Evolutionary conservation across 192 early-diverging fungal species (phyloP).

Genomic region (Globomyces pollinis-pini): DNA sequence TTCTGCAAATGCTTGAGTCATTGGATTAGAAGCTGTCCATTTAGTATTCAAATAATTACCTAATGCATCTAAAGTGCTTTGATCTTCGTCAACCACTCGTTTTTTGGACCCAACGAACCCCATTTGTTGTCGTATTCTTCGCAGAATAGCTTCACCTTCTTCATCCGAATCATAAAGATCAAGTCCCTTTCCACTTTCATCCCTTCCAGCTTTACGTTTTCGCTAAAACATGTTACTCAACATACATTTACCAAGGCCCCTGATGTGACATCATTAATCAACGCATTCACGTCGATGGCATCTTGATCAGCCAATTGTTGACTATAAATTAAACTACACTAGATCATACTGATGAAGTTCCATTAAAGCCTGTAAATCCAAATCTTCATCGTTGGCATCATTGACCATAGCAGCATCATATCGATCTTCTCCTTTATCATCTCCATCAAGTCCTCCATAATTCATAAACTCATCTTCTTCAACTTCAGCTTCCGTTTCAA

Average conservation of each 20-base stretch:
- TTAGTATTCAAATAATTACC: not conserved
- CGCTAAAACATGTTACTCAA: too few relatives aligned
- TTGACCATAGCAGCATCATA: slow-evolving; percentile 7
- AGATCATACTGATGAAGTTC: slow-evolving; percentile 6
- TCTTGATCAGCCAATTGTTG: slow-evolving; percentile 7
- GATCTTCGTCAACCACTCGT: not conserved
- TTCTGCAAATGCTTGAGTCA: not conserved
- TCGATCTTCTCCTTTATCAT: slow-evolving; percentile 5
- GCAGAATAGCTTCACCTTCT: slow-evolving; percentile 4
- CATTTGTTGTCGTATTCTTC: slow-evolving; percentile 6
- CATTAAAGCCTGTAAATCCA: not conserved
- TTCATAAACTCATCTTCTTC: slow-evolving; percentile 16
- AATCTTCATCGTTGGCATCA: not conserved
- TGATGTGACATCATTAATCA: slow-evolving; percentile 6
- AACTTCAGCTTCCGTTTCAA: slow-evolving; percentile 11
- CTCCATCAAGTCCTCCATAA: slow-evolving; percentile 13
- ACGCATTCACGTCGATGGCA: not conserved
- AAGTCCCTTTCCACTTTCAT: not conserved
- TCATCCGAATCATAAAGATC: slow-evolving; percentile 9
- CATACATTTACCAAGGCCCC: too few relatives aligned
- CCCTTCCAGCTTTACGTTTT: not conserved
- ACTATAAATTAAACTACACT: slow-evolving; percentile 1
- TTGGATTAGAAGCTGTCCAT: slow-evolving; percentile 6
- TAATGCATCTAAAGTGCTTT: not conserved
- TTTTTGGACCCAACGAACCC: not conserved